Evolutionary conservation across 768 basidiomycete species (phyloP).

Genomic region (Pleurotus citrinopileatus): DNA sequence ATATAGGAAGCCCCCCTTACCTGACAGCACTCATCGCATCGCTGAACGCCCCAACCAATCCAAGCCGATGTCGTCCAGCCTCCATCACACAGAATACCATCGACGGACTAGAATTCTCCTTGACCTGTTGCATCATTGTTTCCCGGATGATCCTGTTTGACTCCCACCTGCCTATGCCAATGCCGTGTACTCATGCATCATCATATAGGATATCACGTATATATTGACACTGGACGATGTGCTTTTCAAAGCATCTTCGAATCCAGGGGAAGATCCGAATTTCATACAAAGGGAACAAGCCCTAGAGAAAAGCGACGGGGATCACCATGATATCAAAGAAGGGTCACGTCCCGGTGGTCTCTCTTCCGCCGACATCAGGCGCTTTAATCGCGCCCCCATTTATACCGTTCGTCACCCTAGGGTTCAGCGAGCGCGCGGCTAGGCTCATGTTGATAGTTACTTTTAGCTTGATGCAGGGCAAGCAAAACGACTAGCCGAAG

Average conservation of each 20-base stretch:
- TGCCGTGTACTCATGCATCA: background rate
- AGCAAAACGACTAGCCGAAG: background rate
- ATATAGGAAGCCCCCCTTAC: too few relatives aligned
- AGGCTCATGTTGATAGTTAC: too few relatives aligned
- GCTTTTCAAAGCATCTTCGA: too few relatives aligned
- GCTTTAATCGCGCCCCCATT: slow-evolving; percentile 1
- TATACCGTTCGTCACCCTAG: background rate
- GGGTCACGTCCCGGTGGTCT: background rate
- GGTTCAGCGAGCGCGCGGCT: too few relatives aligned
- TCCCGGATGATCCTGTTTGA: background rate
- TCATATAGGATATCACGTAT: background rate
- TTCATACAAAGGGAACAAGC: background rate
- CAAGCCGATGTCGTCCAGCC: too few relatives aligned
- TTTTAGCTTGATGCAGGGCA: background rate
- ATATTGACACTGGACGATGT: background rate
- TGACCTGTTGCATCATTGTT: background rate
- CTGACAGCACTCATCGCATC: too few relatives aligned
- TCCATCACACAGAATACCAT: background rate
- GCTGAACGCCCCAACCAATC: too few relatives aligned
- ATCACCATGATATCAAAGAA: background rate
- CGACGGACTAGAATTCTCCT: background rate
- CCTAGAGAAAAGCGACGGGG: background rate
- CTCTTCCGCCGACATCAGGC: background rate
- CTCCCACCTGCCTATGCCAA: background rate
- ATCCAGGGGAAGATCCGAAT: background rate